Percentiles rank a stretch among this genome's conserved stretches.
phyloP scores from a whole-genome alignment of 148 eudicot genomes.

The Spergularia bocconei region DNA sequence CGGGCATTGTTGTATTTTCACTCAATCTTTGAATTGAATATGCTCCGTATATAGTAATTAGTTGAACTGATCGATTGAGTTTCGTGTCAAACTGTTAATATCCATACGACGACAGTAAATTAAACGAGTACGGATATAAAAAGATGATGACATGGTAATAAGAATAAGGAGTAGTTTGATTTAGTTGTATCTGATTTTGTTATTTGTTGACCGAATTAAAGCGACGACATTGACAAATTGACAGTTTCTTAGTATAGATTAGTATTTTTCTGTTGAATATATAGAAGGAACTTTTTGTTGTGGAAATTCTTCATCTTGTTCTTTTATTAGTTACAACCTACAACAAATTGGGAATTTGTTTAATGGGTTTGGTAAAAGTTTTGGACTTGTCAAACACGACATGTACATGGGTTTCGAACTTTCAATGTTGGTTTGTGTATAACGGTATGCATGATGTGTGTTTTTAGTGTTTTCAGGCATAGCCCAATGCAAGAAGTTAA shows the following conservation, averaged over 20 bases:
- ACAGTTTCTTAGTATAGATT: not conserved
- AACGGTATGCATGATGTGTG: constrained; percentile 12
- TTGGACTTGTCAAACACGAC: constrained; percentile 19
- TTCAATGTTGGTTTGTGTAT: not conserved
- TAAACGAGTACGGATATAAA: too few species aligned
- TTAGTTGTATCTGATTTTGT: constrained; percentile 26
- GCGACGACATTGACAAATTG: constrained; percentile 15
- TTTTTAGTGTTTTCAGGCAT: not conserved
- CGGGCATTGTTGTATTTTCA: too few species aligned
- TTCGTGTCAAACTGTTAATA: too few species aligned
- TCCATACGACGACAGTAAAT: too few species aligned
- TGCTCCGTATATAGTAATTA: too few species aligned
- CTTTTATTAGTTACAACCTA: too few species aligned
- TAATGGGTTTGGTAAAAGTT: not conserved
- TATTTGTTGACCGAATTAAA: constrained; percentile 30
- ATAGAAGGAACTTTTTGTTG: not conserved
- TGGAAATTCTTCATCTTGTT: too few species aligned
- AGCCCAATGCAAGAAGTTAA: constrained; percentile 6
- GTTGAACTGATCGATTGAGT: too few species aligned
- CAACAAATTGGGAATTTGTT: not conserved
- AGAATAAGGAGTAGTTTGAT: constrained; percentile 11
- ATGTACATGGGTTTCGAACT: constrained; percentile 2
- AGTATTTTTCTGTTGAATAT: not conserved
- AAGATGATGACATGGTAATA: not conserved
- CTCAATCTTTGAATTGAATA: too few species aligned